A percentile compares a stretch with the other conserved stretches of the same genome.
phyloP scores from a whole-genome alignment of 140 eudicot species.

The Cichorium intybus region DNA sequence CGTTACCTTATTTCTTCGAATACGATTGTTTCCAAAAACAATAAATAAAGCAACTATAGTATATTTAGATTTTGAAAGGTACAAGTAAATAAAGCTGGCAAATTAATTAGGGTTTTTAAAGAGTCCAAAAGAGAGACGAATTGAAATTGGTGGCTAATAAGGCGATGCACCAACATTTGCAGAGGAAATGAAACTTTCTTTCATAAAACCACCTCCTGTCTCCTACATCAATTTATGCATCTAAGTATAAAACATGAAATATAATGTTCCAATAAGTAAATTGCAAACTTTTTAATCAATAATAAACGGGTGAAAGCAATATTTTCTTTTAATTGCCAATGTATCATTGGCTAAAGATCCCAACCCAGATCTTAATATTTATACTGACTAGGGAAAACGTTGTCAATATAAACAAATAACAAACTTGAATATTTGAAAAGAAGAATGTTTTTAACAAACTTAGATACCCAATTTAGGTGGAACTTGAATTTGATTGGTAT shows the following conservation, averaged over 20 bases:
- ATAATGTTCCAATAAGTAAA: too few species aligned
- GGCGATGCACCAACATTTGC: slow-evolving; percentile 64
- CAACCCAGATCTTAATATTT: neutral
- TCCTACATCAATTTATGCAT: slow-evolving; percentile 32
- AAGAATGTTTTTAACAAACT: neutral
- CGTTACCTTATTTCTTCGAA: too few species aligned
- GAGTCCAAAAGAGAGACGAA: slow-evolving; percentile 4
- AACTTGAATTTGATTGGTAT: neutral
- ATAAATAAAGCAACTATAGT: neutral
- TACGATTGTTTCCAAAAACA: neutral
- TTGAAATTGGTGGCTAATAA: slow-evolving; percentile 16
- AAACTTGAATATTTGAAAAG: neutral
- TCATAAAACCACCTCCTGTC: slow-evolving; percentile 47
- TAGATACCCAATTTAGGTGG: too few species aligned
- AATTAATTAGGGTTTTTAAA: neutral
- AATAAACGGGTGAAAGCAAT: neutral
- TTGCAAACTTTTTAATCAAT: too few species aligned
- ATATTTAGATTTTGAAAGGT: neutral
- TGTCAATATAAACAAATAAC: neutral
- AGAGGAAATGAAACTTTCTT: slow-evolving; percentile 60
- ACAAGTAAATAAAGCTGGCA: neutral
- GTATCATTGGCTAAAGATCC: neutral
- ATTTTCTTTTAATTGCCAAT: neutral
- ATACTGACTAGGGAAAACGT: neutral
- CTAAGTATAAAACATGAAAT: neutral